A percentile compares a stretch with the other conserved stretches of the same genome.
These are phyloP conservation scores for Phytophthora citricola DNA, from an alignment of 352 stramenopile genomes.

Conservation along the genomic window DNA sequence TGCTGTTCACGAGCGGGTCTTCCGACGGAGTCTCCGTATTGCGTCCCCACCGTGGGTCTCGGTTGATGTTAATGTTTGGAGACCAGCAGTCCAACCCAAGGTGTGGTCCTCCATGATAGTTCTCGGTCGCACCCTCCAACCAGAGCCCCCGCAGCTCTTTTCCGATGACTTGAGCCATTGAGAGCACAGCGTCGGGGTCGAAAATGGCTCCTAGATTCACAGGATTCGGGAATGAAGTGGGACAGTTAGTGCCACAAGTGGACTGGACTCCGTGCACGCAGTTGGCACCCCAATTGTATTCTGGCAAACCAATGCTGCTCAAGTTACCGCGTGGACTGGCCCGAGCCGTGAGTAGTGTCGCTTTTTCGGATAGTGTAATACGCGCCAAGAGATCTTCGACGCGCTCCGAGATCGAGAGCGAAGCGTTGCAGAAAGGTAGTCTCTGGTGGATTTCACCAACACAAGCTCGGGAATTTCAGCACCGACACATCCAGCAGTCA, in stretches of 20 bases:
- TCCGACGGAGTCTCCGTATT: conserved; percentile 93
- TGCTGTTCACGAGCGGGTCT: conserved; percentile 87
- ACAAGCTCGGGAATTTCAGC: conserved; percentile 54
- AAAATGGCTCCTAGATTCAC: conserved; percentile 87
- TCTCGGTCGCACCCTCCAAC: conserved; percentile 66
- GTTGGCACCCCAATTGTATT: conserved; percentile 76
- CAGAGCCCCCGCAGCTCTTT: conserved; percentile 69
- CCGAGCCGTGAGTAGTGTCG: conserved; percentile 60
- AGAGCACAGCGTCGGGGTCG: conserved; percentile 68
- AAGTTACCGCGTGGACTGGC: conserved; percentile 67
- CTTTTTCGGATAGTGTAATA: conserved; percentile 73
- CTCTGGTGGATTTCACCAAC: conserved; percentile 24
- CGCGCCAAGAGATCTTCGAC: conserved; percentile 72
- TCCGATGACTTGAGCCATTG: conserved; percentile 85
- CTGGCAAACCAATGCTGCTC: conserved; percentile 48
- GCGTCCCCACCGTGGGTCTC: conserved; percentile 92
- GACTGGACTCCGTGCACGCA: conserved; percentile 90
- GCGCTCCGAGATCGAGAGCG: conserved; percentile 51
- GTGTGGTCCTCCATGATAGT: conserved; percentile 58
- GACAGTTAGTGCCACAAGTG: conserved; percentile 65
- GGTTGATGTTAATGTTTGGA: conserved; percentile 95
- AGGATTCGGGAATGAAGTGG: conserved; percentile 91
- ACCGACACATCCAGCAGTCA: background rate
- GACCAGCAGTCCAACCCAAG: conserved; percentile 91
- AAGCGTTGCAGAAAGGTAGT: conserved; percentile 78